Evolutionary conservation across 352 stramenopile species (phyloP), one percentile per base, ranked within the genome.

Genomic region (Pythium coloratum): DNA sequence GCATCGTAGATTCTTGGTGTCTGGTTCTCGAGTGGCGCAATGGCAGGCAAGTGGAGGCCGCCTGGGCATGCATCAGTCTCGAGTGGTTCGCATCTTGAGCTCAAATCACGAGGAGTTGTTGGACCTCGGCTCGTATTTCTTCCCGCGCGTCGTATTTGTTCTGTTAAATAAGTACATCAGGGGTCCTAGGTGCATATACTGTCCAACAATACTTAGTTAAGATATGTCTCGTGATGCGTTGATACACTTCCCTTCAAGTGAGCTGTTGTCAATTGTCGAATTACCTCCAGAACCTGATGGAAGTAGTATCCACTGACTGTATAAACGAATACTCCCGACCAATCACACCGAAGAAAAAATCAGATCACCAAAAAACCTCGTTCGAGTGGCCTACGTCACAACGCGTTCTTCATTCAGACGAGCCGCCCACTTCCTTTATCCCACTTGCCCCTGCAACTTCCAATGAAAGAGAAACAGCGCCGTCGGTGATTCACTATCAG

Each of bases 251-350:
- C 32, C 44, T 51, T 51, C n/a, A 51, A 51, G 44, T 51, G 44
- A 51, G 44, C 44, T 51, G 44, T 51, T 51, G 44, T 51, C 44
- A 30, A 51, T 51, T 51, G 44, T 32, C 18, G 44, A 51, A 5
- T 16, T 14, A 12, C 44, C 44, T 51, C 44, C 6, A 51, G 30
- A 32, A 51, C 13, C 3, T 28, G 20, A 51, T 51, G 20, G 6
- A 30, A 3, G 18, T 42, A 10, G 44, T 16, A 6, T 5, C 2
- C n/a, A 32, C n/a, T 32, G 16, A 6, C 20, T 51, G 16, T 30
- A 20, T 9, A 51, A 30, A 16, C n/a, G 5, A 2, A 32, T 30
- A 13, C 1, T 2, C 5, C 12, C 18, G 26, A 26, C 14, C 13
- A 24, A 24, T 24, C 20, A 24, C 20, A 24, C 20, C 20, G 20